Percentiles rank a stretch among this genome's conserved stretches.
phyloP scores from a whole-genome alignment of 2,329 filamentous ascomycete species.

The Orbilia javanica region DNA sequence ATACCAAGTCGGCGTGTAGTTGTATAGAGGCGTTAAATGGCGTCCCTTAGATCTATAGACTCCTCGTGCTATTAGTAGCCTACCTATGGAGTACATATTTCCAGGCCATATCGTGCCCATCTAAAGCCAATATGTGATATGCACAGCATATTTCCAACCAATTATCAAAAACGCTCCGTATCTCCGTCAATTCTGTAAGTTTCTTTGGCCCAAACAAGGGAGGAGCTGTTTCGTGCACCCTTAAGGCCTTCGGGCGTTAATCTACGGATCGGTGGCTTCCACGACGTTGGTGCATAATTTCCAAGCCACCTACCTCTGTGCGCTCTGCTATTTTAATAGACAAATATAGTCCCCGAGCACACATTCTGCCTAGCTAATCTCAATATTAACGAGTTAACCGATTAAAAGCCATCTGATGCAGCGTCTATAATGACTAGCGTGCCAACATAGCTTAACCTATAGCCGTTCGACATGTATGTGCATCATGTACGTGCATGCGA shows the following conservation, averaged over 20 bases:
- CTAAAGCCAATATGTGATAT: background rate
- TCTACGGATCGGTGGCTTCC: slow-evolving; percentile 19
- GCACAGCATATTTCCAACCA: background rate
- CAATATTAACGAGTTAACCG: slow-evolving; percentile 16
- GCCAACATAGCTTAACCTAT: background rate
- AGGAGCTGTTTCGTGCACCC: background rate
- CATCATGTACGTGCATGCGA: background rate
- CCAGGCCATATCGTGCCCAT: background rate
- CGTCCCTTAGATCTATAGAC: background rate
- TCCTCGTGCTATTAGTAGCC: background rate
- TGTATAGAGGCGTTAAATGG: slow-evolving; percentile 8
- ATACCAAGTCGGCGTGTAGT: background rate
- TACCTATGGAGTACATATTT: no score
- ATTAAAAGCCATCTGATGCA: background rate
- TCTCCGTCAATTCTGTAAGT: slow-evolving; percentile 10
- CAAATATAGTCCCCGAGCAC: background rate
- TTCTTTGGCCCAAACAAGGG: slow-evolving; percentile 4
- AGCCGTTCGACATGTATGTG: background rate
- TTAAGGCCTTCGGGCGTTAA: slow-evolving; percentile 5
- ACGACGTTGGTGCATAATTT: slow-evolving; percentile 13
- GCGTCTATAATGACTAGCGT: background rate
- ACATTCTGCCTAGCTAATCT: background rate
- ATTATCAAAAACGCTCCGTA: slow-evolving; percentile 9
- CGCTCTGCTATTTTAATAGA: background rate
- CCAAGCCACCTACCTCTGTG: background rate